These are phyloP conservation scores for Paragyromitra xinjiangensis DNA, from an alignment of 495 filamentous ascomycete species.

Conservation along the genomic window DNA sequence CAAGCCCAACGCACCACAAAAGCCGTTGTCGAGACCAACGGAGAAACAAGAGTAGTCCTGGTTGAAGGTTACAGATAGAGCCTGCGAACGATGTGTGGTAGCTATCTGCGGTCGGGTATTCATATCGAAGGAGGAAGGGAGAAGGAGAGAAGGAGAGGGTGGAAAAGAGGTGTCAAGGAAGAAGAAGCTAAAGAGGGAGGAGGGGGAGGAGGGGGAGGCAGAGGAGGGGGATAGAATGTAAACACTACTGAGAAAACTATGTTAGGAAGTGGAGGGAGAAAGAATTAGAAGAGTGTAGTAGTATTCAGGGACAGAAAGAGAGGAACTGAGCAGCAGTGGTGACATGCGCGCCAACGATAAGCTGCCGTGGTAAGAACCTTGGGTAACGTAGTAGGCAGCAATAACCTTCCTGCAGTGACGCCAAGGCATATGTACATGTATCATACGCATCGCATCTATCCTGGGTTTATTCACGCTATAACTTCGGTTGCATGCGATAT, in stretches of 20 bases:
- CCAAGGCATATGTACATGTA: slow-evolving; percentile 5
- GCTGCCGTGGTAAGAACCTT: slow-evolving; percentile 12
- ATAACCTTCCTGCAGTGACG: slow-evolving; percentile 6
- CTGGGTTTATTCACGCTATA: too few species aligned
- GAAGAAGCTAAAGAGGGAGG: background rate
- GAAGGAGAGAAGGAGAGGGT: background rate
- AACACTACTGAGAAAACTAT: too few species aligned
- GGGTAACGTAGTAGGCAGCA: slow-evolving; percentile 8
- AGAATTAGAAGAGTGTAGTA: background rate
- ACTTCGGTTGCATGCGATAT: too few species aligned
- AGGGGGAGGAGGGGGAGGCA: background rate
- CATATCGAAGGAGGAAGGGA: slow-evolving; percentile 65
- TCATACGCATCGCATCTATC: background rate
- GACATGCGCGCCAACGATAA: slow-evolving; percentile 19
- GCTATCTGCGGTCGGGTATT: slow-evolving; percentile 90
- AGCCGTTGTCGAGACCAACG: slow-evolving; percentile 85
- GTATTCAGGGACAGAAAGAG: background rate
- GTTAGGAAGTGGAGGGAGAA: background rate
- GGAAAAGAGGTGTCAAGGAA: background rate
- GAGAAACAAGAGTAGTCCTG: slow-evolving; percentile 86
- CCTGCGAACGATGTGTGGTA: slow-evolving; percentile 74
- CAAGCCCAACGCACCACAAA: slow-evolving; percentile 72
- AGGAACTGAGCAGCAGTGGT: background rate
- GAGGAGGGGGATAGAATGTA: background rate
- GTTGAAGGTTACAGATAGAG: slow-evolving; percentile 87